These are phyloP conservation scores for Xylariaceae sp. DNA, from an alignment of 2,329 filamentous ascomycete genomes.

Conservation along the genomic window DNA sequence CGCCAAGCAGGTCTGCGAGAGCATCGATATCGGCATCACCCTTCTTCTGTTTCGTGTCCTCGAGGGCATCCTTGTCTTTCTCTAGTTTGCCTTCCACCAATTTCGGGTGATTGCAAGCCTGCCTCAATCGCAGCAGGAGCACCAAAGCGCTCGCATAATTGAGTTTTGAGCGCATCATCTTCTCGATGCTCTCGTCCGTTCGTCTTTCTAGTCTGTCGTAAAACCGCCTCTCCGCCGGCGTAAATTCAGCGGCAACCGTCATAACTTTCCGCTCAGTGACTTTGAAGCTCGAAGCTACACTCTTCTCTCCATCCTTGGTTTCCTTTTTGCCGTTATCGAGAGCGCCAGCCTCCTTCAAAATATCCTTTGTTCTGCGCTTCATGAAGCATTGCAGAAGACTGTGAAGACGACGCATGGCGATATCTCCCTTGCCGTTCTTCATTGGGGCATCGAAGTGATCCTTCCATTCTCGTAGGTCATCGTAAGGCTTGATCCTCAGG, in stretches of 20 bases:
- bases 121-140: slow-evolving; percentile 83
- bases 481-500: slow-evolving; percentile 87
- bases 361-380: slow-evolving; percentile 97
- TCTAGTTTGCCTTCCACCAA: slow-evolving; percentile 83
- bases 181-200: slow-evolving; percentile 82
- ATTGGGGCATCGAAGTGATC: slow-evolving; percentile 87
- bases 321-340: slow-evolving; percentile 75
- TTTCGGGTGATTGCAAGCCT: slow-evolving; percentile 93
- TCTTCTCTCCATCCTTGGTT: slow-evolving; percentile 48
- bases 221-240: slow-evolving; percentile 78
- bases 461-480: slow-evolving; percentile 85
- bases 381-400: slow-evolving; percentile 89
- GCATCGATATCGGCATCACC: slow-evolving; percentile 73
- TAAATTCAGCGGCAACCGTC: slow-evolving; percentile 76
- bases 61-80: slow-evolving; percentile 84
- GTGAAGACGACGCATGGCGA: slow-evolving; percentile 86
- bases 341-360: slow-evolving; percentile 86
- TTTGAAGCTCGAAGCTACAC: slow-evolving; percentile 70
- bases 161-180: slow-evolving; percentile 82
- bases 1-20: slow-evolving; percentile 84
- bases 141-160: slow-evolving; percentile 96
- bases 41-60: slow-evolving; percentile 57
- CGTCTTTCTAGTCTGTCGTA: slow-evolving; percentile 83
- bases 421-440: slow-evolving; percentile 84
- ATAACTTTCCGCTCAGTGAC: slow-evolving; percentile 91